phyloP scores from a whole-genome alignment of 495 filamentous ascomycete genomes.

The Hyaloscypha hepaticicola region DNA sequence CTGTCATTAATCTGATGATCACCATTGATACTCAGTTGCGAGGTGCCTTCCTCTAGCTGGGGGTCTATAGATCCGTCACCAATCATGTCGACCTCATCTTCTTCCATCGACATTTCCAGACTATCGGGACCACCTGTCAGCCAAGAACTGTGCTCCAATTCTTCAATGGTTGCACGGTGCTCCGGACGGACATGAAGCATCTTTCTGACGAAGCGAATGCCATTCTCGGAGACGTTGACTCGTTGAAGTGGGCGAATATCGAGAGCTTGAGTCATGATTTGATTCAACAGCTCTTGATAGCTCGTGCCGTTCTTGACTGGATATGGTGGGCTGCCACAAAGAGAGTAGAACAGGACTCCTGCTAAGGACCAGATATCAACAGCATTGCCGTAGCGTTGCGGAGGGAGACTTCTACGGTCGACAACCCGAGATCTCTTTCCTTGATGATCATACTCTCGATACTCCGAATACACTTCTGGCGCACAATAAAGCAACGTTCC shows the following conservation, averaged over 20 bases:
- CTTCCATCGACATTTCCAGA: conserved; percentile 33
- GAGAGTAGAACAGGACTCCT: conserved; percentile 80
- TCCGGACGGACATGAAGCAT: conserved; percentile 76
- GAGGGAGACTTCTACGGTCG: conserved; percentile 33
- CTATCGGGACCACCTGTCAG: conserved; percentile 26
- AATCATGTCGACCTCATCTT: conserved; percentile 38
- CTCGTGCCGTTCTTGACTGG: conserved; percentile 57
- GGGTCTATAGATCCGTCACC: conserved; percentile 33
- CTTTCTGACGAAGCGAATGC: conserved; percentile 68
- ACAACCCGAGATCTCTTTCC: conserved; percentile 44
- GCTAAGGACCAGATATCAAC: conserved; percentile 96
- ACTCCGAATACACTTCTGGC: conserved; percentile 91
- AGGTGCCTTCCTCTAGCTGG: conserved; percentile 54
- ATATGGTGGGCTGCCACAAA: conserved; percentile 76
- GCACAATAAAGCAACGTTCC: conserved; percentile 95
- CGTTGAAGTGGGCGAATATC: conserved; percentile 58
- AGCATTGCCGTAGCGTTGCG: conserved; percentile 74
- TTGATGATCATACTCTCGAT: conserved; percentile 53
- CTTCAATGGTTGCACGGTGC: conserved; percentile 62
- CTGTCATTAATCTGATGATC: conserved; percentile 35
- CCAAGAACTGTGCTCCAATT: conserved; percentile 35
- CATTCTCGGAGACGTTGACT: conserved; percentile 57
- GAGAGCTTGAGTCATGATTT: conserved; percentile 72
- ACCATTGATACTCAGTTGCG: conserved; percentile 66
- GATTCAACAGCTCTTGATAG: conserved; percentile 68